phyloP scores from a whole-genome alignment of 2,329 filamentous ascomycete genomes.

The Cordyceps fumosorosea region DNA sequence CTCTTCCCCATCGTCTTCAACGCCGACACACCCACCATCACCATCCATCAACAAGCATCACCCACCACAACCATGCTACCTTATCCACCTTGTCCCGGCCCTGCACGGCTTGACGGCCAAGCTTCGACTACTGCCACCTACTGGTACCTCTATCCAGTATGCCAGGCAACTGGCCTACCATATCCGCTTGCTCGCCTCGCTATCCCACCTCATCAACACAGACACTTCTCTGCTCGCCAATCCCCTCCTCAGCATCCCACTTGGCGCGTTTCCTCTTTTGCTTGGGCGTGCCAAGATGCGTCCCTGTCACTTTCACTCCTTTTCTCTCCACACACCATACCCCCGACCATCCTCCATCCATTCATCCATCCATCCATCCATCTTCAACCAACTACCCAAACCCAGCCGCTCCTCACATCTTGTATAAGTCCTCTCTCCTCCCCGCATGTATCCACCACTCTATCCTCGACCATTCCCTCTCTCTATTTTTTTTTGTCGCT shows the following conservation, averaged over 20 bases:
- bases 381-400: constrained; percentile 5
- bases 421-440: constrained; percentile 13
- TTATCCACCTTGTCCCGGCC: too few relatives aligned
- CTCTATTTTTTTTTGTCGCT: not conserved
- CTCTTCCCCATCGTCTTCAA: not conserved
- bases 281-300: not conserved
- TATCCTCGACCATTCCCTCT: not conserved
- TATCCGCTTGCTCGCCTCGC: not conserved
- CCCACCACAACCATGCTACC: not conserved
- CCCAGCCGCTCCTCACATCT: constrained; percentile 11
- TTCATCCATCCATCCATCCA: not conserved
- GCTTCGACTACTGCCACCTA: not conserved
- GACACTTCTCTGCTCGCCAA: not conserved
- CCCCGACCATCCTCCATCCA: not conserved
- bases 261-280: constrained; percentile 4
- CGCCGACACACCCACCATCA: not conserved
- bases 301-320: not conserved
- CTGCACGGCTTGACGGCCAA: too few relatives aligned
- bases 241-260: not conserved
- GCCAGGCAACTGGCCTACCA: not conserved
- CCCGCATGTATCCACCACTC: constrained; percentile 13
- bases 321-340: not conserved
- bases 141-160: too few relatives aligned
- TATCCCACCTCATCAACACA: not conserved
- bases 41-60: not conserved